phyloP scores from a whole-genome alignment of 768 basidiomycete genomes.

The Suillus fuscotomentosus region DNA sequence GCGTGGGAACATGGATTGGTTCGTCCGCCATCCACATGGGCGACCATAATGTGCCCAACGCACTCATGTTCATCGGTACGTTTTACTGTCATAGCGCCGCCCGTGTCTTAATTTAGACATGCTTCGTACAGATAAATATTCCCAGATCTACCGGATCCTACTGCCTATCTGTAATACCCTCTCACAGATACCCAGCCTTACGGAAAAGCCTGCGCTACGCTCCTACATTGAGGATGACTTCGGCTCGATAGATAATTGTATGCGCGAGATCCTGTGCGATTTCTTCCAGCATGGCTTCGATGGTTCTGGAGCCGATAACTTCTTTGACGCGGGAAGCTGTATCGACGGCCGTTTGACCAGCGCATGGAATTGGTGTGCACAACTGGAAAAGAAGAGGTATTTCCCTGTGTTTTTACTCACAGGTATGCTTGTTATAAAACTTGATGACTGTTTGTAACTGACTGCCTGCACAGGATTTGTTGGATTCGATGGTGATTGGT shows the following conservation, averaged over 20 bases:
- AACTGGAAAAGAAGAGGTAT: constrained; percentile 82
- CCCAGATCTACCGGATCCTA: constrained; percentile 88
- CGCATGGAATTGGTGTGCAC: constrained; percentile 91
- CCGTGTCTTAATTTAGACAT: background rate
- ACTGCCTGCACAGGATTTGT: constrained; percentile 56
- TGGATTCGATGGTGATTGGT: constrained; percentile 89
- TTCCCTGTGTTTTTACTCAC: constrained; percentile 77
- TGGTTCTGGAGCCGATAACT: constrained; percentile 89
- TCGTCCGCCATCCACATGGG: constrained; percentile 90
- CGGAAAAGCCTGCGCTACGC: constrained; percentile 64
- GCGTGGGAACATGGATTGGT: constrained; percentile 82
- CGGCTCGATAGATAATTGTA: constrained; percentile 68
- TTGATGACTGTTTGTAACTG: background rate
- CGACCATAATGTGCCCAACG: constrained; percentile 61
- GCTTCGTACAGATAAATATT: constrained; percentile 66
- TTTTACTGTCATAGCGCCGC: background rate
- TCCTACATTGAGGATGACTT: constrained; percentile 83
- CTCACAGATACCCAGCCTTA: constrained; percentile 64
- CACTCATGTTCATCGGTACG: constrained; percentile 79
- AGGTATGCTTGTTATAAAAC: constrained; percentile 42
- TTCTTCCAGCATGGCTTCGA: constrained; percentile 90
- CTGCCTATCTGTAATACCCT: constrained; percentile 85
- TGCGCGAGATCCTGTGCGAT: constrained; percentile 72
- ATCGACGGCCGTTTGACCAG: constrained; percentile 86
- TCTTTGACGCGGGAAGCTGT: constrained; percentile 82